Evolutionary conservation across 148 eudicot species (phyloP), one percentile per base, ranked within the genome.

Genomic region (Camellia japonica): DNA sequence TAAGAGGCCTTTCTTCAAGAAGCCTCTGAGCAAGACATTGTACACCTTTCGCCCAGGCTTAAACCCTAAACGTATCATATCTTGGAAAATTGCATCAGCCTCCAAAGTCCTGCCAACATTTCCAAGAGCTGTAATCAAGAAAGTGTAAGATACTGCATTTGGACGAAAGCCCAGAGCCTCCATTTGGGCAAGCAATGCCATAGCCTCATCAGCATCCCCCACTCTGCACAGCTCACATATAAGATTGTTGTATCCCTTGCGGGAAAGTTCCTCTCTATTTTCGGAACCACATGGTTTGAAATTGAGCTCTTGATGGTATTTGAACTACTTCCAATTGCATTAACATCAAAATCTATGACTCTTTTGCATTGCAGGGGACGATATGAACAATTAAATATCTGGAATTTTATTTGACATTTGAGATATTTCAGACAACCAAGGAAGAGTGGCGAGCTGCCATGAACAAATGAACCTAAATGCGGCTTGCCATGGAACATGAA

Each of bases 41-140:
- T 81, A 89, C 81, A 89, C 83, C 58, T 80, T 81, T 46, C 86
- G 76, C 65, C 79, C 82, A 19, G 96, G 97, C 78, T 71, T 87
- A 52, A 84, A 54, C 59, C 97, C 97, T 59, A 79, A 86, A 82
- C 23, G 75, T 14, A 86, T 12, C 94, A 93, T 93, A 72, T 95
- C 97, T 71, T 88, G 94, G 69, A 91, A 93, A 59, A 95, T 69
- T 20, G 90, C 92, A 47, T 95, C 98, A 43, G 95, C 96, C 87
- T 95, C 98, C 55, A 87, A 80, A 68, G 94, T 92, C 80, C 98
- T 90, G 38, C 94, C 98, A 62, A 82, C 89, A 83, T 80, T 83
- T 68, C 88, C 92, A 67, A 95, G 90, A 78, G 85, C 89, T 58
- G 86, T 82, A 82, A 95, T 87, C 49, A 95, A 82, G 68, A 85